Evolutionary conservation across 768 basidiomycete genomes (phyloP), one percentile per base, ranked within the genome.

Genomic region (Mycena rosella): DNA sequence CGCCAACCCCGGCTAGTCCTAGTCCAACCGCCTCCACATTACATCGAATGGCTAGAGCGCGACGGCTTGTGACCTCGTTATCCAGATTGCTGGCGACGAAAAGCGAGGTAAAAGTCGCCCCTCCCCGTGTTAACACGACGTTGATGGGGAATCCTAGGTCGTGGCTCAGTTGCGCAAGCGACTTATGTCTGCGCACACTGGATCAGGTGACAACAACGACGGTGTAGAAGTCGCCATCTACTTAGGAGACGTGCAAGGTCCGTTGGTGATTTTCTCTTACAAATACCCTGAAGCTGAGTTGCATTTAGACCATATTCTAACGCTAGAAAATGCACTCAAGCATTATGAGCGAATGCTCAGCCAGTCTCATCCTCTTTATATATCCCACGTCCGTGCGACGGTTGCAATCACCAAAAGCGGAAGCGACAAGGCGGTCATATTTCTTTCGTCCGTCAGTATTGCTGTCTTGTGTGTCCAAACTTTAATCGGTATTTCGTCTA

Each of bases 231-330:
- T 97, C 26, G 90, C 88, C 14, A 92, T 96, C 3, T 95, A 97
- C 75, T 88, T 96, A 81, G 94, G 94, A 26, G 96, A 98, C 77
- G 87, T 98, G 2, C 94, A 96, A 83, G 96, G 96, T 95, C 70
- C 11, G n/a, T 44, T n/a, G n/a, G 52, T 83, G 72, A 26, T 47
- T 64, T 0, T 24, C 24, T n/a, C 26, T 30, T 36, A 11, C 48
- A 15, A 14, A 59, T 10, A 44, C 20, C n/a, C 29, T 5, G 44
- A 15, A 15, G 17, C 30, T 63, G 40, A 49, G 13, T 32, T 65
- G 71, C 42, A 71, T 63, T 63, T 40, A 96, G 96, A 98, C 78
- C 96, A 98, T 76, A 95, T 98, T 71, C 78, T 96, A 26, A 90
- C 94, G 3, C 81, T 98, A 62, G 94, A 96, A 73, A 91, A 94